Percentiles rank a stretch among this genome's conserved stretches.
Conservation (phyloP, 305 asterid genomes). For the Caryopteris hybrid region DNA sequence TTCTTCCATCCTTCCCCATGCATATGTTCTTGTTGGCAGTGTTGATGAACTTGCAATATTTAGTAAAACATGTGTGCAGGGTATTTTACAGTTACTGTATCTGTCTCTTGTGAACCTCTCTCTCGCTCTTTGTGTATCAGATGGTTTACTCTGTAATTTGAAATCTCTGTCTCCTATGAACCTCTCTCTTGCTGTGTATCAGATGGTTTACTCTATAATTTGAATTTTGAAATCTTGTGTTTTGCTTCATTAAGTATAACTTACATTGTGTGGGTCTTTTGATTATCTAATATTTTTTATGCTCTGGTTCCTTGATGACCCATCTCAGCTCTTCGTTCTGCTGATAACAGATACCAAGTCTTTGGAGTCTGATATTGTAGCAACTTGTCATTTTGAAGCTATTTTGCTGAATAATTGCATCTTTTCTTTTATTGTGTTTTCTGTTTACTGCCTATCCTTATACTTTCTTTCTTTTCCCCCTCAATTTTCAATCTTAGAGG, state of each 20-base stretch:
- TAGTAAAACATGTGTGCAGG: background rate
- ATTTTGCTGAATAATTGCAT: background rate
- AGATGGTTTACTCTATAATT: background rate
- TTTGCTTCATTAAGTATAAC: background rate
- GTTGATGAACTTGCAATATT: background rate
- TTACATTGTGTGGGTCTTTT: background rate
- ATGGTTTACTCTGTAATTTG: too few relatives aligned
- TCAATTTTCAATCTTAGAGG: slow-evolving; percentile 45
- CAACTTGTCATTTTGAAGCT: slow-evolving; percentile 4
- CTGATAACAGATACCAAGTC: background rate
- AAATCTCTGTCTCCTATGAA: background rate
- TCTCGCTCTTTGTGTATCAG: too few relatives aligned
- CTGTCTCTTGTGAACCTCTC: background rate
- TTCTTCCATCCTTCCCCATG: slow-evolving; percentile 11
- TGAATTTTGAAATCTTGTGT: background rate
- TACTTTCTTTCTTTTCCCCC: slow-evolving; percentile 1
- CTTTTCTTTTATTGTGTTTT: slow-evolving; percentile 2
- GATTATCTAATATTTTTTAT: background rate
- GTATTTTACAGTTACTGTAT: background rate
- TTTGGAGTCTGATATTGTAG: background rate
- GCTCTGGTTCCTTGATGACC: slow-evolving; percentile 16
- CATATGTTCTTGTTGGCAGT: slow-evolving; percentile 3
- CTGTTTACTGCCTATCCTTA: slow-evolving; percentile 10
- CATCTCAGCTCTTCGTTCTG: slow-evolving; percentile 5
- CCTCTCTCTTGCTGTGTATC: background rate